Evolutionary conservation across 306 rosid species (phyloP).

Genomic region (Medicago arabica): DNA sequence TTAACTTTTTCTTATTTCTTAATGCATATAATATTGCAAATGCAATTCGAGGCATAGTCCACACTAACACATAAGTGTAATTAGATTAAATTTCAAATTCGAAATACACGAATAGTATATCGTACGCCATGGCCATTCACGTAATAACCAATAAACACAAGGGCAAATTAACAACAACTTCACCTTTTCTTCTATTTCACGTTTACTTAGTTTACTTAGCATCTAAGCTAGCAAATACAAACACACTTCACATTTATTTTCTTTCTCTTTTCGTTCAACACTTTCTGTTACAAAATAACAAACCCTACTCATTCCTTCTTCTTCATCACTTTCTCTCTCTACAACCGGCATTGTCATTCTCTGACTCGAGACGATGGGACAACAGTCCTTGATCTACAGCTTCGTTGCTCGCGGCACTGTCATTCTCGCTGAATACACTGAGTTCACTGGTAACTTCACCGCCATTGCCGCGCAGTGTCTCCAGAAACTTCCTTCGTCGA

Average conservation of each 20-base stretch:
- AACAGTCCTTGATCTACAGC: conserved; percentile 93
- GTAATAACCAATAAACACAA: conserved; percentile 36
- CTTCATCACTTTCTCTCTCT: conserved; percentile 39
- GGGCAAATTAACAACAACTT: conserved; percentile 34
- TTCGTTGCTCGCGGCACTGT: conserved; percentile 91
- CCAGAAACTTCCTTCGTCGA: conserved; percentile 85
- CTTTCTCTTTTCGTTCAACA: not conserved
- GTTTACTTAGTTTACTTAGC: conserved; percentile 70
- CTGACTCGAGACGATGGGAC: conserved; percentile 68
- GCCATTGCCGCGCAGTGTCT: conserved; percentile 86
- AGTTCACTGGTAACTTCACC: conserved; percentile 88
- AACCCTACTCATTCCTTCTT: not conserved
- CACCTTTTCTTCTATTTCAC: conserved; percentile 49
- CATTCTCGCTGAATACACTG: conserved; percentile 81
- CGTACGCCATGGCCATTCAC: conserved; percentile 50
- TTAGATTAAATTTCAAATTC: conserved; percentile 7
- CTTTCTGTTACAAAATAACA: conserved; percentile 27
- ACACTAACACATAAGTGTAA: too few relatives aligned
- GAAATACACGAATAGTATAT: not conserved
- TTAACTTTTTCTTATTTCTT: too few relatives aligned
- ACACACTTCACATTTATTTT: conserved; percentile 1
- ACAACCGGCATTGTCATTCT: conserved; percentile 6
- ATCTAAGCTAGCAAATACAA: conserved; percentile 49
- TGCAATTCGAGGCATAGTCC: too few relatives aligned
- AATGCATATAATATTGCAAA: too few relatives aligned